Conservation (phyloP, 495 filamentous ascomycete species). For the Aspergillus incahuasiensis region DNA sequence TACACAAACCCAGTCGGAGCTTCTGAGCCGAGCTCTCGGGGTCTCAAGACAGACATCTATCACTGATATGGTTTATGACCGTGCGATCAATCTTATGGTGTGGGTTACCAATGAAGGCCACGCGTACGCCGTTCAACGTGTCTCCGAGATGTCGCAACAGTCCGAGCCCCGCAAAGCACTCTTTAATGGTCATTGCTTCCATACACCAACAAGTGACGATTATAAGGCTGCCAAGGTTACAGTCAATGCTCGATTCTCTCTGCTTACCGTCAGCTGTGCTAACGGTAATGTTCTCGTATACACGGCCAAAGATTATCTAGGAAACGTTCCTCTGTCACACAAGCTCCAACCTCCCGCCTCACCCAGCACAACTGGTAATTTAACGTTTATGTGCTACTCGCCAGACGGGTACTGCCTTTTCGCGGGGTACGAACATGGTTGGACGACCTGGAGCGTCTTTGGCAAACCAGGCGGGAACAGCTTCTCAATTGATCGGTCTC, state of each 20-base stretch:
- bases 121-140: constrained; percentile 87
- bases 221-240: constrained; percentile 67
- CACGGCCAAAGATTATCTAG: constrained; percentile 84
- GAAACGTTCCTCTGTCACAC: constrained; percentile 90
- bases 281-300: constrained; percentile 82
- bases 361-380: constrained; percentile 53
- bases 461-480: constrained; percentile 82
- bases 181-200: constrained; percentile 90
- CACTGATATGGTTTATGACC: constrained; percentile 87
- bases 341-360: constrained; percentile 64
- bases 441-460: constrained; percentile 96
- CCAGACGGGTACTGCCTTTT: constrained; percentile 97
- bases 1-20: constrained; percentile 84
- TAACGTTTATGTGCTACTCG: constrained; percentile 80
- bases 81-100: constrained; percentile 92
- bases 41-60: constrained; percentile 71
- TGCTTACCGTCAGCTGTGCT: constrained; percentile 80
- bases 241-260: constrained; percentile 90
- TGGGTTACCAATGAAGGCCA: constrained; percentile 90
- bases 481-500: constrained; percentile 61
- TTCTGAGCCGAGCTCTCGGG: constrained; percentile 83
- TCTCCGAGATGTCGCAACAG: constrained; percentile 29
- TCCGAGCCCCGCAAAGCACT: constrained; percentile 52
- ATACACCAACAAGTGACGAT: constrained; percentile 56
- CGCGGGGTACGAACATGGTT: constrained; percentile 87